A percentile compares a stretch with the other conserved stretches of the same genome.
phyloP scores from a whole-genome alignment of 2,329 filamentous ascomycete genomes.

The Colletotrichum coccodes region DNA sequence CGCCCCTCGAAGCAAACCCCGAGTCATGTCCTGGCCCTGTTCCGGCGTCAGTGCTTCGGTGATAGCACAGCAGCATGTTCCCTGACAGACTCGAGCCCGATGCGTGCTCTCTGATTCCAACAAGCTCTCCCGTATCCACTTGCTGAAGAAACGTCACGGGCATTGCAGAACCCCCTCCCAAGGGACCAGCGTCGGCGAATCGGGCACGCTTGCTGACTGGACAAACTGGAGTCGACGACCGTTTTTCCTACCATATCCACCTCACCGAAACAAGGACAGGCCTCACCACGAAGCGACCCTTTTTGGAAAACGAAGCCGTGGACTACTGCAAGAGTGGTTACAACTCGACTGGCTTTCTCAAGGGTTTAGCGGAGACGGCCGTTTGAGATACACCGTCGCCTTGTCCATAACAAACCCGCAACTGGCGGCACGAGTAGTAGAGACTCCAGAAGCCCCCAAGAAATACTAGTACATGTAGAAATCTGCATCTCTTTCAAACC shows the following conservation, averaged over 20 bases:
- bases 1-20: neutral
- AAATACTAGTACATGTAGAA: conserved; percentile 1
- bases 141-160: conserved; percentile 4
- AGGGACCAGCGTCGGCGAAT: conserved; percentile 3
- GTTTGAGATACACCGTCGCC: conserved; percentile 17
- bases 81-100: neutral
- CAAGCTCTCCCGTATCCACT: neutral
- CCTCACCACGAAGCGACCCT: neutral
- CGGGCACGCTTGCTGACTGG: neutral
- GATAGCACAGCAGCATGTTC: conserved; percentile 9
- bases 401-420: conserved; percentile 10
- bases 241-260: conserved; percentile 8
- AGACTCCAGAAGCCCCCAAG: conserved; percentile 6
- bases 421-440: conserved; percentile 5
- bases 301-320: conserved; percentile 10
- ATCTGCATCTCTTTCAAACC: conserved; percentile 7
- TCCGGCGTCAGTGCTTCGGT: conserved; percentile 1
- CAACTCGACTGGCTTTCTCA: neutral
- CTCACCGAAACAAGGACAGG: conserved; percentile 8
- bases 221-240: neutral
- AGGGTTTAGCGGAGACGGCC: conserved; percentile 10
- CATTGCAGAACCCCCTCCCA: neutral
- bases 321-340: conserved; percentile 3
- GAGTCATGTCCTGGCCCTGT: conserved; percentile 17
- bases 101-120: neutral